Evolutionary conservation across 345 rosid genomes (phyloP).

Genomic region (Hibiscus tridactylites): DNA sequence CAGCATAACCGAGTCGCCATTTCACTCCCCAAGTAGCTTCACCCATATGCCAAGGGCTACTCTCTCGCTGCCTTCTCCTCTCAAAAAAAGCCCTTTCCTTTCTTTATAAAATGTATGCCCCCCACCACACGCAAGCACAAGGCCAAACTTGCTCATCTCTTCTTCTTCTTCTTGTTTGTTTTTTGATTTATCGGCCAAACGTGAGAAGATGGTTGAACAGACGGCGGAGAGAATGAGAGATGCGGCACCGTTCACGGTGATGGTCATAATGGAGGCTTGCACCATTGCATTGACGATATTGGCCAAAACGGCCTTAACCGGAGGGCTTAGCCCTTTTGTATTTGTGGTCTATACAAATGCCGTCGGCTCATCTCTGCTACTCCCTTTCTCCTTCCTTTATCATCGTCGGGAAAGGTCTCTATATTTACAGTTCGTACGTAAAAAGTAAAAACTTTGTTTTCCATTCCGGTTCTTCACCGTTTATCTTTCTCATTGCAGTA

Average conservation of each 20-base stretch:
- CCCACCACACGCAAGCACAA: neutral
- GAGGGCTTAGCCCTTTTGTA: constrained; percentile 73
- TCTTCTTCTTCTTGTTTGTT: neutral
- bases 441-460: neutral
- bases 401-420: constrained; percentile 39
- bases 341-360: constrained; percentile 66
- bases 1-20: constrained; percentile 48
- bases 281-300: constrained; percentile 63
- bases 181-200: neutral
- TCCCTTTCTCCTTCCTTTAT: constrained; percentile 57
- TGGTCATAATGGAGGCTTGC: constrained; percentile 67
- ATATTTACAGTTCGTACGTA: neutral
- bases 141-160: neutral
- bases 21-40: constrained; percentile 43
- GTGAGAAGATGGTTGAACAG: constrained; percentile 14
- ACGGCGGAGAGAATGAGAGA: constrained; percentile 20
- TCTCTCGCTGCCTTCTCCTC: constrained; percentile 2
- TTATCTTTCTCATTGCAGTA: constrained; percentile 30
- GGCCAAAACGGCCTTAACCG: constrained; percentile 51
- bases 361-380: constrained; percentile 42
- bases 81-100: neutral
- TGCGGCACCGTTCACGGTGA: constrained; percentile 39
- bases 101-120: constrained; percentile 1
- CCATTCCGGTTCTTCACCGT: neutral
- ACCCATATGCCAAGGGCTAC: constrained; percentile 43